These are phyloP conservation scores for Botryosphaeria agaves DNA, from an alignment of 2,329 filamentous ascomycete genomes.

Conservation along the genomic window DNA sequence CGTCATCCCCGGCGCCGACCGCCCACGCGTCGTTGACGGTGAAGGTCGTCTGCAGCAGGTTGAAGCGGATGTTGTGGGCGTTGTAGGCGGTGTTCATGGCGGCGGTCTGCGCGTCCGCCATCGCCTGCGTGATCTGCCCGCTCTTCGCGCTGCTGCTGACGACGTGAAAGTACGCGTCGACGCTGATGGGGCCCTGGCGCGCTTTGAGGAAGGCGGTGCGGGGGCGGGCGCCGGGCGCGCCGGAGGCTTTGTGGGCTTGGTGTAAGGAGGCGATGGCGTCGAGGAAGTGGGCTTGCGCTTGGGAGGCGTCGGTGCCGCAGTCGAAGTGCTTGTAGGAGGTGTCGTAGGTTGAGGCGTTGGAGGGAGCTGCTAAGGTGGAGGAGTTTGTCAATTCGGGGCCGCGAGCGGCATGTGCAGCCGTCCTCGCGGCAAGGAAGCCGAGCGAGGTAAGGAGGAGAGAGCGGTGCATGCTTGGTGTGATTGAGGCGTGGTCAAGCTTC, in stretches of 20 bases:
- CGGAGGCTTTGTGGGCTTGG: slow-evolving; percentile 8
- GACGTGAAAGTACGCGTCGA: slow-evolving; percentile 29
- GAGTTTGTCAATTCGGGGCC: too few species aligned
- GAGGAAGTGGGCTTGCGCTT: slow-evolving; percentile 21
- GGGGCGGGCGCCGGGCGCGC: slow-evolving; percentile 12
- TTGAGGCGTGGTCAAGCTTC: too few species aligned
- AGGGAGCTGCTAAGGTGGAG: slow-evolving; percentile 1
- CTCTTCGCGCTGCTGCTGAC: slow-evolving; percentile 19
- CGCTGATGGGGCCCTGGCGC: slow-evolving; percentile 11
- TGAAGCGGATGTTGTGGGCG: slow-evolving; percentile 34
- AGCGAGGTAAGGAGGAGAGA: slow-evolving; percentile 5
- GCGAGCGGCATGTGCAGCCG: slow-evolving; percentile 8
- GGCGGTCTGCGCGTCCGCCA: slow-evolving; percentile 20
- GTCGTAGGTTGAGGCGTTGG: too few species aligned
- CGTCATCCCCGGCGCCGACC: slow-evolving; percentile 24
- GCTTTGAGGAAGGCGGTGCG: slow-evolving; percentile 5
- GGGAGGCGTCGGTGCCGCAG: slow-evolving; percentile 20
- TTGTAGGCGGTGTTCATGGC: slow-evolving; percentile 26
- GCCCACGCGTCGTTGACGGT: slow-evolving; percentile 39
- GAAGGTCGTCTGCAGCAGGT: slow-evolving; percentile 29
- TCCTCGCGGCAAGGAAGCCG: slow-evolving; percentile 4
- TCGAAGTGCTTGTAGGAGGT: slow-evolving; percentile 20
- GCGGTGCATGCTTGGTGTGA: slow-evolving; percentile 4
- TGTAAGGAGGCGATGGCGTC: slow-evolving; percentile 18
- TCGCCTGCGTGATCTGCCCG: slow-evolving; percentile 20